phyloP scores from a whole-genome alignment of 164 flowering plant genomes.

The Sextonia rubra region DNA sequence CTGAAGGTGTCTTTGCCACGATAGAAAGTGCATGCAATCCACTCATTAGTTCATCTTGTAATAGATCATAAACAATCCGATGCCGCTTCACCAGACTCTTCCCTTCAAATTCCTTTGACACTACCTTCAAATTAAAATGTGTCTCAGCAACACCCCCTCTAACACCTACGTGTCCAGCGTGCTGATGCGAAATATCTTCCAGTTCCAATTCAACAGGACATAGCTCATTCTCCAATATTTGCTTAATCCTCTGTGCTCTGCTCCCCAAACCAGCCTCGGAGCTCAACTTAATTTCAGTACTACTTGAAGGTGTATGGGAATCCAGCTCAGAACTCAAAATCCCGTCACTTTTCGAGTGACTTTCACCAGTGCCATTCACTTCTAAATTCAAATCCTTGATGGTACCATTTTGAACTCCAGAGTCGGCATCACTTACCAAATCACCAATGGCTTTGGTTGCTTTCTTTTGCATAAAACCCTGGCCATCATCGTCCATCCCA shows the following conservation, averaged over 20 bases:
- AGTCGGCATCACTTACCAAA: neutral
- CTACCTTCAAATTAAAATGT: slow-evolving; percentile 79
- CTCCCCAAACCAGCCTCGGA: slow-evolving; percentile 32
- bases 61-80: slow-evolving; percentile 56
- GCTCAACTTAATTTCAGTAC: slow-evolving; percentile 4
- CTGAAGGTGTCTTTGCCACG: slow-evolving; percentile 83
- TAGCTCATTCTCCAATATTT: slow-evolving; percentile 54
- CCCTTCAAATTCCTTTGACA: slow-evolving; percentile 78
- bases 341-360: neutral
- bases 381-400: neutral
- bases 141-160: slow-evolving; percentile 79
- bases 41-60: slow-evolving; percentile 79
- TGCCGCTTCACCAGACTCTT: slow-evolving; percentile 93
- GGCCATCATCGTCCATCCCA: neutral
- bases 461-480: neutral
- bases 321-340: neutral
- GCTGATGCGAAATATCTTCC: slow-evolving; percentile 84
- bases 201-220: slow-evolving; percentile 59
- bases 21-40: slow-evolving; percentile 93
- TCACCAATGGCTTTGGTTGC: neutral
- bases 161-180: slow-evolving; percentile 84
- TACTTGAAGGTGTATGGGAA: neutral
- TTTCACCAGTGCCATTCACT: neutral
- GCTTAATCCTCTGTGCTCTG: slow-evolving; percentile 73
- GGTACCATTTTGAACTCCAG: neutral